phyloP scores from a whole-genome alignment of 495 filamentous ascomycete genomes.

The Saxophila tyrrhenica region DNA sequence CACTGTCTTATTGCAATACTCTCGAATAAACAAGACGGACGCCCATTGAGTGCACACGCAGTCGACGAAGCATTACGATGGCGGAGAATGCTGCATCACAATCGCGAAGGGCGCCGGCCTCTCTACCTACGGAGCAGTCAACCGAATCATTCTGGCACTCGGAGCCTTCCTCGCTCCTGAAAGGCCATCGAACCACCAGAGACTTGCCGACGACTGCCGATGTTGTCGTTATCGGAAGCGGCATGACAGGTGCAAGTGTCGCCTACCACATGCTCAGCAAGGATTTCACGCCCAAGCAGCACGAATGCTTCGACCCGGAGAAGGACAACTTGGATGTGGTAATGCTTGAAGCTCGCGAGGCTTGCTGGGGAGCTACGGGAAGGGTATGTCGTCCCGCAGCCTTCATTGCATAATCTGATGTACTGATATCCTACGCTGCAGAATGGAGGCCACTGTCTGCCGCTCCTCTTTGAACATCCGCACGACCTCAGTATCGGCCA shows the following conservation, averaged over 20 bases:
- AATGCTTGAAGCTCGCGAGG: conserved; percentile 69
- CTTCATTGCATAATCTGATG: background rate
- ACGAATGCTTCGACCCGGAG: background rate
- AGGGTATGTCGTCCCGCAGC: conserved; percentile 40
- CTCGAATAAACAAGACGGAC: no score
- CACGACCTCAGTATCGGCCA: conserved; percentile 37
- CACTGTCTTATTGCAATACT: background rate
- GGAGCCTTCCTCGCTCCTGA: conserved; percentile 42
- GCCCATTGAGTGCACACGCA: no score
- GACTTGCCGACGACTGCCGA: conserved; percentile 48
- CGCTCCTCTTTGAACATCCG: conserved; percentile 41
- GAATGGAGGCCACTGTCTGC: conserved; percentile 70
- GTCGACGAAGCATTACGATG: no score
- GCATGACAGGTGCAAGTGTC: conserved; percentile 58
- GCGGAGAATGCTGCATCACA: no score
- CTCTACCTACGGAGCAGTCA: conserved; percentile 37
- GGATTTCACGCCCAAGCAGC: conserved; percentile 23
- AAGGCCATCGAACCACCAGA: conserved; percentile 48
- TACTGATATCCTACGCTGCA: conserved; percentile 12
- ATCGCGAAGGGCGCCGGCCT: no score
- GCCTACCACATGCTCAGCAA: conserved; percentile 47
- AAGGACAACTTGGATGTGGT: conserved; percentile 37
- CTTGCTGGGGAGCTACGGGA: conserved; percentile 72
- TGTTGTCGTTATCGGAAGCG: conserved; percentile 61
- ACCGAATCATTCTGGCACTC: conserved; percentile 67